phyloP scores from a whole-genome alignment of 2,329 filamentous ascomycete genomes.

The Pseudogymnoascus sp. region DNA sequence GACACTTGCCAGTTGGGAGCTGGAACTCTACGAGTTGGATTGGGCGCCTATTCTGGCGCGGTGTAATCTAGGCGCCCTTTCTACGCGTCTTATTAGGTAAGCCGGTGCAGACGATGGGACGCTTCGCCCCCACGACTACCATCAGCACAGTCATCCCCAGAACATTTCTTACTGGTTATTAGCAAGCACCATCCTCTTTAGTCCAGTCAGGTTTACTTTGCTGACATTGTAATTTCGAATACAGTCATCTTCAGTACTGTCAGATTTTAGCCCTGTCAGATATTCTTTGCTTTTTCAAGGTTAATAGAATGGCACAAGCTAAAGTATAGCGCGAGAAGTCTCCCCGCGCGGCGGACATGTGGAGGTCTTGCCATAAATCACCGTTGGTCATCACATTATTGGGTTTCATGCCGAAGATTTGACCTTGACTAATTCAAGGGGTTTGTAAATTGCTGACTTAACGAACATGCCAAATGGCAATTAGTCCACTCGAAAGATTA shows the following conservation, averaged over 20 bases:
- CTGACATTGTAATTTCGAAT: not conserved
- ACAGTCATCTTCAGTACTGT: not conserved
- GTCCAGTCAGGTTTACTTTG: not conserved
- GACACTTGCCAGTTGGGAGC: not conserved
- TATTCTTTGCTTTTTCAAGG: not conserved
- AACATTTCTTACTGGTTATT: not conserved
- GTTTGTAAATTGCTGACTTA: not conserved
- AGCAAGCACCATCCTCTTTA: not conserved
- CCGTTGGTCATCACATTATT: not conserved
- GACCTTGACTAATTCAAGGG: not conserved
- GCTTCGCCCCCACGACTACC: not conserved
- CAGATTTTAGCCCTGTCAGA: not conserved
- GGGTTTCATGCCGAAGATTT: not conserved
- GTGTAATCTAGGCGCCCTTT: not conserved
- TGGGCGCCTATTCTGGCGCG: not conserved
- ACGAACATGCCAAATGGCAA: not conserved
- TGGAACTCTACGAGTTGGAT: not conserved
- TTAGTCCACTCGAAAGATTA: conserved; percentile 43
- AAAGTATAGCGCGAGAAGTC: not conserved
- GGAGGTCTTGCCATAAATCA: not conserved
- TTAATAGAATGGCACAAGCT: not conserved
- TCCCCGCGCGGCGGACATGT: not conserved
- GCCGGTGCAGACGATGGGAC: not conserved
- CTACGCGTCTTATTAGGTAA: not conserved
- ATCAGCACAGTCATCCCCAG: not conserved